A percentile compares a stretch with the other conserved stretches of the same genome.
These are phyloP conservation scores for Lentinula edodes DNA, from an alignment of 768 basidiomycete species.

Conservation along the genomic window DNA sequence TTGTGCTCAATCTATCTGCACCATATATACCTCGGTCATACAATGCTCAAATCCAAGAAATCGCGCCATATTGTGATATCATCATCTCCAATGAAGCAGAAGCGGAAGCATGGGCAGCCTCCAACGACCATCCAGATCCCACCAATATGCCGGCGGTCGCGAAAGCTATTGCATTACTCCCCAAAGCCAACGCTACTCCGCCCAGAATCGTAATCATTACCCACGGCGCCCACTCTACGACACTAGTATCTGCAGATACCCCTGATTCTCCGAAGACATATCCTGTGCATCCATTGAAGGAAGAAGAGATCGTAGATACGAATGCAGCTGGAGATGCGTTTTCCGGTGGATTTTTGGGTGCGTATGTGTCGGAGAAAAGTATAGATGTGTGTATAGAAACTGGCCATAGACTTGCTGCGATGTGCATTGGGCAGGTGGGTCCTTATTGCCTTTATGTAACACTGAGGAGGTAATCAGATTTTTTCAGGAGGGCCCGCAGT, in stretches of 20 bases:
- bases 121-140: slow-evolving; percentile 44
- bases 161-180: slow-evolving; percentile 44
- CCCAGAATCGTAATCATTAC: slow-evolving; percentile 67
- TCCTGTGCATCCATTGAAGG: slow-evolving; percentile 36
- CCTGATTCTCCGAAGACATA: slow-evolving; percentile 35
- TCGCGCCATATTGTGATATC: slow-evolving; percentile 63
- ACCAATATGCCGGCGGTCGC: slow-evolving; percentile 49
- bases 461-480: background rate
- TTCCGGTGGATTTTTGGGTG: slow-evolving; percentile 69
- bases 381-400: slow-evolving; percentile 55
- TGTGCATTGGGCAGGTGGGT: slow-evolving; percentile 57
- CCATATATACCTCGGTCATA: slow-evolving; percentile 78
- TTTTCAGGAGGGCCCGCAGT: slow-evolving; percentile 8
- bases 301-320: slow-evolving; percentile 60
- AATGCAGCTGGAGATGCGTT: slow-evolving; percentile 80
- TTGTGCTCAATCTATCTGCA: slow-evolving; percentile 69
- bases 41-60: slow-evolving; percentile 55
- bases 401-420: slow-evolving; percentile 64
- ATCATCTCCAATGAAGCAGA: slow-evolving; percentile 75
- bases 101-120: slow-evolving; percentile 57
- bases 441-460: background rate
- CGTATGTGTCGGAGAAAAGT: slow-evolving; percentile 52
- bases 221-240: slow-evolving; percentile 56
- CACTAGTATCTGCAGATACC: slow-evolving; percentile 45
- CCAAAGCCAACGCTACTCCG: slow-evolving; percentile 49